Percentiles rank a stretch among this genome's conserved stretches.
These are phyloP conservation scores for Talaromyces sp. DNA, from an alignment of 2,329 filamentous ascomycete species.

Conservation along the genomic window DNA sequence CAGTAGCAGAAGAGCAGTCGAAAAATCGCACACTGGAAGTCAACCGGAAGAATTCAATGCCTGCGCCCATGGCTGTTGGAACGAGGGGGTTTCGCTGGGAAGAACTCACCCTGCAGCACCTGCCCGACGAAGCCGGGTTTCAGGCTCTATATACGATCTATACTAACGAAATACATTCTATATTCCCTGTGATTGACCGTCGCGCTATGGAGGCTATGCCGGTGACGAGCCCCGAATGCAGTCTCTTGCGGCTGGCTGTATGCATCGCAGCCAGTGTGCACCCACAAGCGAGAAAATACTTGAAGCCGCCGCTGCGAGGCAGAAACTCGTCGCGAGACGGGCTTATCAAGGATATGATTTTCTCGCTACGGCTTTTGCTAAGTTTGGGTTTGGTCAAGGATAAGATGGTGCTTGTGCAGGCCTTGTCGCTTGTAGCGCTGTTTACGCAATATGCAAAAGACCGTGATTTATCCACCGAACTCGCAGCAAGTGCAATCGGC, in stretches of 20 bases:
- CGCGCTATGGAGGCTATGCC: conserved; percentile 10
- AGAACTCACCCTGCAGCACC: conserved; percentile 3
- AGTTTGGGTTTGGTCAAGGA: conserved; percentile 52
- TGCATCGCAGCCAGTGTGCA: conserved; percentile 52
- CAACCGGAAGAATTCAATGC: neutral
- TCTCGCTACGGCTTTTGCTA: conserved; percentile 45
- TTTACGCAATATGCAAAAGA: conserved; percentile 55
- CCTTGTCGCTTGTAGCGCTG: conserved; percentile 52
- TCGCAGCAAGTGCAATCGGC: conserved; percentile 52
- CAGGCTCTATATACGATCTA: conserved; percentile 43
- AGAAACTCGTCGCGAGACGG: conserved; percentile 9
- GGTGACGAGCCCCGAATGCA: conserved; percentile 23
- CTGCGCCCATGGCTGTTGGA: neutral
- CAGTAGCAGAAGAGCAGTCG: conserved; percentile 13
- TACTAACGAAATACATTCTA: conserved; percentile 50
- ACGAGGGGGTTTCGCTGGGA: neutral
- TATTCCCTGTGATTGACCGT: conserved; percentile 49
- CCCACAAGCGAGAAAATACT: conserved; percentile 39
- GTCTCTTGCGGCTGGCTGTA: conserved; percentile 49
- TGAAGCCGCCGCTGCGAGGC: conserved; percentile 21
- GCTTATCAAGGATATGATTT: conserved; percentile 34
- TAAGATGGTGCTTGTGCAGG: conserved; percentile 51
- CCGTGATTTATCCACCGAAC: conserved; percentile 49
- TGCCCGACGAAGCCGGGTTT: conserved; percentile 46
- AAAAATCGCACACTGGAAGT: neutral